These are phyloP conservation scores for Suillus alpinus DNA, from an alignment of 768 basidiomycete genomes.

Conservation along the genomic window DNA sequence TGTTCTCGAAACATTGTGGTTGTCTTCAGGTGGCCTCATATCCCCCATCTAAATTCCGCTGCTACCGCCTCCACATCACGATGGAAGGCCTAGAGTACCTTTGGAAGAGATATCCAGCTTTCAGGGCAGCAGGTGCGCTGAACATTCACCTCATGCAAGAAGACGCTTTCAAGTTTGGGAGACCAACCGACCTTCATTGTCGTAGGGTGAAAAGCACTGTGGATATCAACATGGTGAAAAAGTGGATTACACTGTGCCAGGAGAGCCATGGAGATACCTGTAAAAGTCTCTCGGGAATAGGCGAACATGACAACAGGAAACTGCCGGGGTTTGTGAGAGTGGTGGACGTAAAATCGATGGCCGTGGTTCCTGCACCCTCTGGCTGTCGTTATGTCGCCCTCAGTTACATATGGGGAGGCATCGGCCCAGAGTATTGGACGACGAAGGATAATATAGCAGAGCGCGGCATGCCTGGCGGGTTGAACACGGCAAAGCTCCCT, in stretches of 20 bases:
- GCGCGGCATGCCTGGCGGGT: neutral
- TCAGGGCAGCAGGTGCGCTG: neutral
- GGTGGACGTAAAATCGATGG: slow-evolving; percentile 3
- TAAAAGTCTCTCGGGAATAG: neutral
- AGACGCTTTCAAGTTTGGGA: slow-evolving; percentile 5
- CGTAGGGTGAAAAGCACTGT: slow-evolving; percentile 4
- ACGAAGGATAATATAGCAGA: neutral
- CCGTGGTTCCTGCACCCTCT: slow-evolving; percentile 11
- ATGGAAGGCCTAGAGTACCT: neutral
- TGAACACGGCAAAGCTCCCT: slow-evolving; percentile 13
- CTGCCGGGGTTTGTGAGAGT: slow-evolving; percentile 5
- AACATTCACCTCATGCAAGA: slow-evolving; percentile 5
- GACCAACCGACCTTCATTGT: slow-evolving; percentile 3
- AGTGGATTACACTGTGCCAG: slow-evolving; percentile 5
- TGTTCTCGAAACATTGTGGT: neutral
- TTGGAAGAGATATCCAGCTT: neutral
- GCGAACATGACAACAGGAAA: neutral
- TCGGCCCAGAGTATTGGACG: slow-evolving; percentile 5
- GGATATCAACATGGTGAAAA: slow-evolving; percentile 5
- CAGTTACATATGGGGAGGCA: slow-evolving; percentile 23
- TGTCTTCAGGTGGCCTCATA: neutral
- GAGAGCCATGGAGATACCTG: neutral
- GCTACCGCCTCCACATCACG: slow-evolving; percentile 1
- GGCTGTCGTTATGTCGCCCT: slow-evolving; percentile 22
- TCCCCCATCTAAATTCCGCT: neutral